These are phyloP conservation scores for Cryptococcus neoformans DNA, from an alignment of 1,284 basidiomycete species.

Conservation along the genomic window DNA sequence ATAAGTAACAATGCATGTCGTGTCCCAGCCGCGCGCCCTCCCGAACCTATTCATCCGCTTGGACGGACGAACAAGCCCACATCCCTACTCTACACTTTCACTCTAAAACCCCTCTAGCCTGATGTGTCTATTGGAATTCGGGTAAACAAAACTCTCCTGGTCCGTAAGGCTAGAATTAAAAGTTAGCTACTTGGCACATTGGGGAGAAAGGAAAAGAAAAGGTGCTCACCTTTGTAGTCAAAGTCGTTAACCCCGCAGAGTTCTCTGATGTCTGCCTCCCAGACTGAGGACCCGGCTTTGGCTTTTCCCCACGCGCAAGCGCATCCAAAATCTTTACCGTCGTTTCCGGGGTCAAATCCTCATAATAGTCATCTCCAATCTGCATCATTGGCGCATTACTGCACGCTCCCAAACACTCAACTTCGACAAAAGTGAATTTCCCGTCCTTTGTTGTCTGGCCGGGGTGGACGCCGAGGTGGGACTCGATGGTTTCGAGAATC, in stretches of 20 bases:
- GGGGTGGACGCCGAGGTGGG: conserved; percentile 77
- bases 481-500: conserved; percentile 80
- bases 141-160: conserved; percentile 84
- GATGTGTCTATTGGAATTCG: conserved; percentile 68
- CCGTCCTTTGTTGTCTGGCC: conserved; percentile 93
- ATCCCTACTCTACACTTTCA: too few species aligned
- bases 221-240: conserved; percentile 69
- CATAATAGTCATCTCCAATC: conserved; percentile 95
- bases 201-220: neutral
- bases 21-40: too few species aligned
- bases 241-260: conserved; percentile 78
- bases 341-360: conserved; percentile 92
- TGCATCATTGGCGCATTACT: conserved; percentile 98
- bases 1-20: too few species aligned
- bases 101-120: neutral
- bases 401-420: conserved; percentile 98
- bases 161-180: conserved; percentile 73
- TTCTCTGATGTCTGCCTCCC: conserved; percentile 84
- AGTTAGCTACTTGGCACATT: conserved; percentile 1
- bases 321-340: conserved; percentile 85
- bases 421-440: conserved; percentile 96
- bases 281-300: conserved; percentile 89
- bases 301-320: conserved; percentile 79
- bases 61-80: too few species aligned
- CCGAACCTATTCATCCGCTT: too few species aligned